phyloP scores from a whole-genome alignment of 75 land plant genomes.

The Picea glauca region DNA sequence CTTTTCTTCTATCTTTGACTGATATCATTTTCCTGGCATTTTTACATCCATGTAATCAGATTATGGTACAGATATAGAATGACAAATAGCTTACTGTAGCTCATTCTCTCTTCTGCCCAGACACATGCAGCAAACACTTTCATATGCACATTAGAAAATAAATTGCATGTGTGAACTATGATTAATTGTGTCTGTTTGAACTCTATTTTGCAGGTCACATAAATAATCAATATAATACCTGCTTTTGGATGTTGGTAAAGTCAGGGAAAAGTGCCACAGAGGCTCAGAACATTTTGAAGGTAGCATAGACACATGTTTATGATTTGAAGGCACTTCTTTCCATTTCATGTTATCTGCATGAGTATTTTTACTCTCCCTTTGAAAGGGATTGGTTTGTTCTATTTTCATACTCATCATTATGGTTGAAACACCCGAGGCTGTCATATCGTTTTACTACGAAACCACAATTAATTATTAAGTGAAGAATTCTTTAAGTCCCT shows the following conservation, averaged over 20 bases:
- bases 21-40: too few species aligned
- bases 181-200: neutral
- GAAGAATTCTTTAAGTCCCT: neutral
- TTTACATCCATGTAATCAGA: too few species aligned
- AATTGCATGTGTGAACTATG: neutral
- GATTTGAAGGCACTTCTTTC: neutral
- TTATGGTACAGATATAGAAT: too few species aligned
- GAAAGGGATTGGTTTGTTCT: neutral
- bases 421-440: neutral
- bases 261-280: slow-evolving; percentile 62
- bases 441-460: neutral
- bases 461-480: neutral
- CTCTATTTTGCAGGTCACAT: slow-evolving; percentile 73
- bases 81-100: neutral
- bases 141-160: neutral
- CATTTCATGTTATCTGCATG: neutral
- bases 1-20: too few species aligned
- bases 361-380: too few species aligned
- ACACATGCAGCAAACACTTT: too few species aligned
- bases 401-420: neutral
- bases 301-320: slow-evolving; percentile 9
- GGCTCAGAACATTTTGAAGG: slow-evolving; percentile 77
- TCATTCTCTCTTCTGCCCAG: too few species aligned
- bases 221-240: slow-evolving; percentile 95
- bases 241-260: slow-evolving; percentile 89